Conservation (phyloP, 1,284 basidiomycete species). For the Marasmius sp. region DNA sequence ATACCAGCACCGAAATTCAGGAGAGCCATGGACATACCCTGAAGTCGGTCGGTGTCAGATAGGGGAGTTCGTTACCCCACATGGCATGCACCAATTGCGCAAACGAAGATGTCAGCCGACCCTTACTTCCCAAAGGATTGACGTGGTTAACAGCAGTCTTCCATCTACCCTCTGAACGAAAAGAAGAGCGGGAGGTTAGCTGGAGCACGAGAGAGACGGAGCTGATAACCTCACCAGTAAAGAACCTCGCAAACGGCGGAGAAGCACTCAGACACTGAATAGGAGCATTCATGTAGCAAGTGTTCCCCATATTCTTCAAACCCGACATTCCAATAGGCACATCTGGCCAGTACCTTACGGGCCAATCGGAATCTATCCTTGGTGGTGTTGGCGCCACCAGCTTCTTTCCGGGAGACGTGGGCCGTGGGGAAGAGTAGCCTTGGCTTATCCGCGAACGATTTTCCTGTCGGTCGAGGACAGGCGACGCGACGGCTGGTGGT, state of each 20-base stretch:
- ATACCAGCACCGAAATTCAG: background rate
- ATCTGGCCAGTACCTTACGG: slow-evolving; percentile 80
- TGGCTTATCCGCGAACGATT: slow-evolving; percentile 45
- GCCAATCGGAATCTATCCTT: slow-evolving; percentile 68
- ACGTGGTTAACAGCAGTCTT: slow-evolving; percentile 84
- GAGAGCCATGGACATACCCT: slow-evolving; percentile 53
- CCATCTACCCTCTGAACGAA: slow-evolving; percentile 76
- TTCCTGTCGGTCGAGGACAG: slow-evolving; percentile 69
- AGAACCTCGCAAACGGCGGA: slow-evolving; percentile 87
- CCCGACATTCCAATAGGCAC: slow-evolving; percentile 81
- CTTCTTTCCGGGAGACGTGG: slow-evolving; percentile 16
- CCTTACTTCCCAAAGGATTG: slow-evolving; percentile 90
- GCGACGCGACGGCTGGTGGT: slow-evolving; percentile 72
- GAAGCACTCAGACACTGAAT: slow-evolving; percentile 95
- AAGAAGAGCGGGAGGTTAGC: slow-evolving; percentile 2
- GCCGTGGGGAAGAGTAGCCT: slow-evolving; percentile 22
- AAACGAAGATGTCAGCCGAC: slow-evolving; percentile 81
- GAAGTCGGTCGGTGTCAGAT: slow-evolving; percentile 84
- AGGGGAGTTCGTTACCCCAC: slow-evolving; percentile 87
- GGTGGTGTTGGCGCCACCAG: slow-evolving; percentile 44
- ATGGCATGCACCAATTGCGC: slow-evolving; percentile 83
- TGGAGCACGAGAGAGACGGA: background rate
- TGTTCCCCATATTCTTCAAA: slow-evolving; percentile 96
- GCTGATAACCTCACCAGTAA: slow-evolving; percentile 59
- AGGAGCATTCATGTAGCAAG: slow-evolving; percentile 99